Base-by-base conservation (phyloP, 148 eudicot species). In the Cornus kousa region DNA sequence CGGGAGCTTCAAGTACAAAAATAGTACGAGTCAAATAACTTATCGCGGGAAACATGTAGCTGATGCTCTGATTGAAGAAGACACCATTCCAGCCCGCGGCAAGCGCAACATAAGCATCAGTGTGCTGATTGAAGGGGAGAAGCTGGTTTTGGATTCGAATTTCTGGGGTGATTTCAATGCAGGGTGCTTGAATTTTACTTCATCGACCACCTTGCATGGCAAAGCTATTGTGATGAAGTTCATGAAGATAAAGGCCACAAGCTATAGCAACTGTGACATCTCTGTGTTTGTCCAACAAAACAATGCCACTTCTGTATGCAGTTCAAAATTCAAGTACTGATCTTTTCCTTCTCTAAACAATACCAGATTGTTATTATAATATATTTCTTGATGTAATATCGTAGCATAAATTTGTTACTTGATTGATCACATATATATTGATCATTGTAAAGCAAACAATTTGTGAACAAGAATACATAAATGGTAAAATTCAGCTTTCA, bases 1-100 rank as follows among this genome's bases (percentile, higher is more conserved):
- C 32, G 85, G 78, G 13, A 85, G 87, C 28, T 87, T 82, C 83
- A 82, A 72, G 68, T 84, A 78, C 24, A 62, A 80, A 33, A 70
- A 80, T 19, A 74, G 84, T 11, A 80, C 76, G 2, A 70, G 79
- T 2, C 57, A 77, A 11, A 46, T 84, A 62, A 84, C 2, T 23
- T 87, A 87, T 74, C 86, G 70, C 22, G 81, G 78, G 9, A 67
- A 31, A 6, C 16, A 59, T 2, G 79, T 64, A 17, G 90, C 81
- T 17, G 68, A 73, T 60, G 86, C 79, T 12, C 81, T 73, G 1
- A 64, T 85, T 14, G 50, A 8, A 57, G 73, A 16, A 17, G 83
- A 81, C 72, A 76, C 77, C 12, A 79, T 85, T 28, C 87, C 84
- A 5, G 83, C 87, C 19, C 73, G 75, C 4, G 80, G 75, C 19